These are phyloP conservation scores for Maudiozyma saulgeensis DNA, from an alignment of 805 yeast species.

Conservation along the genomic window DNA sequence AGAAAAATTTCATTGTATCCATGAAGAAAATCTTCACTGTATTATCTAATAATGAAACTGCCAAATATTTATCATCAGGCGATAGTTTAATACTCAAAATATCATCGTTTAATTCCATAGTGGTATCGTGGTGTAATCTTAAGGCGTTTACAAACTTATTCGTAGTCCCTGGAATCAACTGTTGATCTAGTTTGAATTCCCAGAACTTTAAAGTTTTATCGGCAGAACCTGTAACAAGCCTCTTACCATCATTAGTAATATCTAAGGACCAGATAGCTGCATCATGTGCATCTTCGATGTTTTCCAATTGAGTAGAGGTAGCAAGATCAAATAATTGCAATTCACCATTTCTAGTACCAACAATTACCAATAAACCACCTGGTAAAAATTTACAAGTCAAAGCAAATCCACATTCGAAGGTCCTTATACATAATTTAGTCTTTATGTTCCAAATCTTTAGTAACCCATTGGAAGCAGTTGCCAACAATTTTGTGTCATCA, in stretches of 20 bases:
- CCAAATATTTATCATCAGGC: slow-evolving; percentile 66
- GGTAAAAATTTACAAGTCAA: slow-evolving; percentile 75
- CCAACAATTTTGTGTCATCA: slow-evolving; percentile 68
- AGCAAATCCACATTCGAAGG: slow-evolving; percentile 84
- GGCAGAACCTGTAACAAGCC: slow-evolving; percentile 85
- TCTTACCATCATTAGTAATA: slow-evolving; percentile 73
- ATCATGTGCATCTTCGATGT: slow-evolving; percentile 65
- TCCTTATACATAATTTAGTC: slow-evolving; percentile 67
- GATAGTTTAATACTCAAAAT: slow-evolving; percentile 71
- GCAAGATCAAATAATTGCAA: slow-evolving; percentile 81
- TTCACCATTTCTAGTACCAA: slow-evolving; percentile 83
- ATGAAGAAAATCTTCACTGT: slow-evolving; percentile 91
- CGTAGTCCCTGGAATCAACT: slow-evolving; percentile 60
- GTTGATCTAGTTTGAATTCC: slow-evolving; percentile 65
- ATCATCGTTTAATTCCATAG: slow-evolving; percentile 81
- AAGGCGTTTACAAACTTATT: slow-evolving; percentile 40
- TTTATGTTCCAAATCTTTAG: slow-evolving; percentile 81
- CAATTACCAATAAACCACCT: slow-evolving; percentile 78
- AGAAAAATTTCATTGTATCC: slow-evolving; percentile 77
- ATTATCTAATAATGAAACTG: slow-evolving; percentile 79
- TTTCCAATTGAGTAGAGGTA: slow-evolving; percentile 61
- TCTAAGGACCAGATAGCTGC: slow-evolving; percentile 89
- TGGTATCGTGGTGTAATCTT: slow-evolving; percentile 62
- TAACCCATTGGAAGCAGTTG: slow-evolving; percentile 84
- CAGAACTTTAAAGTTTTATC: slow-evolving; percentile 87